Base-by-base conservation (phyloP, 2,329 filamentous ascomycete genomes). In the Pyrenochaeta sp. region DNA sequence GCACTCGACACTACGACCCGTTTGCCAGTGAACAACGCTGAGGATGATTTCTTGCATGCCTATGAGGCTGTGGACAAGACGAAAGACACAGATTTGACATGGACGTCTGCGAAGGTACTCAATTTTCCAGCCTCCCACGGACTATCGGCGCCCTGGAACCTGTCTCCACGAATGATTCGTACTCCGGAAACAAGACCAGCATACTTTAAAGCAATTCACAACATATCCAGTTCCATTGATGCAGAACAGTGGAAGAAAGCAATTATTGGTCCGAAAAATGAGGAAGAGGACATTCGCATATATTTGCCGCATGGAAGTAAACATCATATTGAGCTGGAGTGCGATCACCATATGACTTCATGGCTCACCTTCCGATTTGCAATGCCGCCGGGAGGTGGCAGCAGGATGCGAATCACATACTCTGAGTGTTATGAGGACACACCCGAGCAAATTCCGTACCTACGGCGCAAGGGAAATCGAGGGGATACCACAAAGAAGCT, bases 31-130 rank as follows among this genome's bases (percentile, higher is more conserved):
- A 67, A 62, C 7, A 37, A 64, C 7, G 39, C 62, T 1, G 71
- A 75, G 18, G 73, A 76, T 48, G 65, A 63, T 1, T 76, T 76
- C 46, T 60, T 76, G 3, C 72, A 76, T 58, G 69, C 74, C 51
- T 37, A 30, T 20, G 38, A 39, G 38, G 10, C 36, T 11, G 14
- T 21, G 10, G 15, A 17, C 7, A 7, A 1, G 27, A 44, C 2
- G 71, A 72, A 47, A 9, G 11, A 15, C 7, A 7, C 5, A 6
- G 4, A 18, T 2, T 13, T 34, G 4, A 10, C 20, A 27, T 44
- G 41, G 41, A 21, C 26, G 6, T 14, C 24, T 5, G 35, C 34
- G 3, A 20, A 26, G 14, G 9, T 15, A 3, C 26, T 24, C 1
- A 53, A 58, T 3, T 61, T 73, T 31, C 63, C 49, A 19, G 71